Conservation (phyloP, 169 alveolate genomes). For the Plasmodium billcollinsi region DNA sequence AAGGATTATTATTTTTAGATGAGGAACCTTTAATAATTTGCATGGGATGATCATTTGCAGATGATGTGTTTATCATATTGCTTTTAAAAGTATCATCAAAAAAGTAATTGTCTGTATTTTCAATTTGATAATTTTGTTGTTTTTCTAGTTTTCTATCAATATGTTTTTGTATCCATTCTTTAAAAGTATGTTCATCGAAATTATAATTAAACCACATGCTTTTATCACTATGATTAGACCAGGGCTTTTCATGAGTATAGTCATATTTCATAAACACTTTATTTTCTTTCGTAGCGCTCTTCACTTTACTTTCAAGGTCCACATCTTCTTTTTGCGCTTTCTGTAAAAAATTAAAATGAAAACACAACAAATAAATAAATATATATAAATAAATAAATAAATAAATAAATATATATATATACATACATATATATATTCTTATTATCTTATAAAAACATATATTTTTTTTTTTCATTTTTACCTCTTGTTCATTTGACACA, state of each 20-base stretch:
- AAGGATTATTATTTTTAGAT: background rate
- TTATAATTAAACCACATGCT: conserved; percentile 76
- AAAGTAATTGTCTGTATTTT: conserved; percentile 46
- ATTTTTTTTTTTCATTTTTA: conserved; percentile 2
- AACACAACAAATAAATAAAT: background rate
- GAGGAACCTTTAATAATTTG: background rate
- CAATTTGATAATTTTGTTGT: conserved; percentile 57
- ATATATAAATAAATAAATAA: no score
- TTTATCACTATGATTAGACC: conserved; percentile 53
- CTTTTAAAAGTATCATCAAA: conserved; percentile 24
- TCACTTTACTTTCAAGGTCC: conserved; percentile 40
- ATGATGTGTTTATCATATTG: conserved; percentile 6
- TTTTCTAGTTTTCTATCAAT: conserved; percentile 55
- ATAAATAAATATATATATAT: no score
- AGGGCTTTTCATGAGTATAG: conserved; percentile 64
- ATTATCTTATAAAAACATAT: no score
- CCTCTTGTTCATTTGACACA: conserved; percentile 7
- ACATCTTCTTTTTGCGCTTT: conserved; percentile 13
- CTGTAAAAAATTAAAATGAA: conserved; percentile 2
- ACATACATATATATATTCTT: no score
- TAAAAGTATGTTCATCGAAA: conserved; percentile 55
- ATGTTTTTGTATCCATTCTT: conserved; percentile 70
- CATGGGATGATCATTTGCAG: conserved; percentile 1
- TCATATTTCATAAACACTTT: conserved; percentile 69
- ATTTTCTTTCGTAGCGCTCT: conserved; percentile 66